Conservation (phyloP, 2,329 filamentous ascomycete species). For the Arthrinium phaeospermum region DNA sequence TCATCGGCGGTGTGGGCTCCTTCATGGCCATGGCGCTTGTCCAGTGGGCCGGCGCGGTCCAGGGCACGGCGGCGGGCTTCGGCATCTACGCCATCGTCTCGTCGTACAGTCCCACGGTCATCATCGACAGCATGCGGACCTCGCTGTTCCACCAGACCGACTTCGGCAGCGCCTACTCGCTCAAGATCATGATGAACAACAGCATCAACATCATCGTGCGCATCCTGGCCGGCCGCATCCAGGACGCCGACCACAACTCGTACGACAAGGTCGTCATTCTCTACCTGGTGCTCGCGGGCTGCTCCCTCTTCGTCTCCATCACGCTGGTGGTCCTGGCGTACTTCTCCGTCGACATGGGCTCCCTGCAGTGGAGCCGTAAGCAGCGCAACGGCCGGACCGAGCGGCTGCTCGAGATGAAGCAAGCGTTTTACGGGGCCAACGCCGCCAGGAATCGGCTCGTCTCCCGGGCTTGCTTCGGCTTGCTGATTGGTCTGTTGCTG, state of each 20-base stretch:
- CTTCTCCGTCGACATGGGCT: constrained; percentile 48
- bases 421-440: constrained; percentile 47
- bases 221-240: constrained; percentile 62
- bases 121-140: constrained; percentile 66
- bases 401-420: constrained; percentile 42
- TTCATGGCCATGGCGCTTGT: constrained; percentile 59
- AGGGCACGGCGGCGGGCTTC: constrained; percentile 63
- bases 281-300: constrained; percentile 59
- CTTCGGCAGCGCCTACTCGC: constrained; percentile 64
- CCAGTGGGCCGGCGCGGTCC: constrained; percentile 53
- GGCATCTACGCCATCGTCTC: constrained; percentile 63
- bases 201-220: constrained; percentile 66
- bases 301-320: constrained; percentile 51
- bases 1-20: constrained; percentile 55
- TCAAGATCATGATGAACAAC: constrained; percentile 69
- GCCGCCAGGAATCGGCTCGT: constrained; percentile 46
- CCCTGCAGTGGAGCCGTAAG: constrained; percentile 64
- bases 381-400: constrained; percentile 45
- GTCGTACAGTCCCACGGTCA: constrained; percentile 60
- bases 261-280: constrained; percentile 61
- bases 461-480: constrained; percentile 49
- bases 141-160: constrained; percentile 64
- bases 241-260: constrained; percentile 61
- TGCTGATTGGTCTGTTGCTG: constrained; percentile 51
- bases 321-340: constrained; percentile 46